Percentiles rank a stretch among this genome's conserved stretches.
Conservation (phyloP, 306 rosid genomes). For the Quercus alba region DNA sequence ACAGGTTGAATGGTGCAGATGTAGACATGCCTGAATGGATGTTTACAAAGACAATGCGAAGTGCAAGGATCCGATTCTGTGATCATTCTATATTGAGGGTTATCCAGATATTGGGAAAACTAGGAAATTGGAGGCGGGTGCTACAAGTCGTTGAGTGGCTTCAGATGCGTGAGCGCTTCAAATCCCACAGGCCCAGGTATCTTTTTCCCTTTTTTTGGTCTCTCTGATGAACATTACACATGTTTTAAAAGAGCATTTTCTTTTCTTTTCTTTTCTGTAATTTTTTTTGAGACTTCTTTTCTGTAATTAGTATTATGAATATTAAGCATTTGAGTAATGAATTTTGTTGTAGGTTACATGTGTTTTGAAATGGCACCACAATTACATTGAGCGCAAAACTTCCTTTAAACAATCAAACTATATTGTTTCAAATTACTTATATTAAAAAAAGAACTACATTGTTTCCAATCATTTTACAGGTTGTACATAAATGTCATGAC, state of each 20-base stretch:
- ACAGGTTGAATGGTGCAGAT: slow-evolving; percentile 93
- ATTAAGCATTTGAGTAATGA: not conserved
- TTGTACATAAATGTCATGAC: not conserved
- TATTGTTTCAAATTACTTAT: not conserved
- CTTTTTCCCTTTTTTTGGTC: slow-evolving; percentile 11
- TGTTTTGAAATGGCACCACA: not conserved
- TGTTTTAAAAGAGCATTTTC: not conserved
- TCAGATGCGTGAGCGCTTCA: slow-evolving; percentile 82
- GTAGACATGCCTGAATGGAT: slow-evolving; percentile 87
- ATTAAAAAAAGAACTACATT: not conserved
- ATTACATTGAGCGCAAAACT: not conserved
- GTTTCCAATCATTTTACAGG: not conserved
- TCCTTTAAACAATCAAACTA: not conserved
- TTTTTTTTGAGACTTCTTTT: not conserved
- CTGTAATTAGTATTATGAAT: not conserved
- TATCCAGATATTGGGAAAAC: slow-evolving; percentile 76
- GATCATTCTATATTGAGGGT: slow-evolving; percentile 82
- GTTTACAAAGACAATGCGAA: slow-evolving; percentile 83
- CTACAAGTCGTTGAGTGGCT: slow-evolving; percentile 94
- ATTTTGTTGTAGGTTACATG: not conserved
- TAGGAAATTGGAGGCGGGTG: slow-evolving; percentile 91
- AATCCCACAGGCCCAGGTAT: slow-evolving; percentile 74
- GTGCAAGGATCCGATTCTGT: slow-evolving; percentile 76
- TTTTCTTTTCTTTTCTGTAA: not conserved
- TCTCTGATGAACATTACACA: not conserved